Conservation (phyloP, 495 filamentous ascomycete species). For the Aspergillus kassunensis region DNA sequence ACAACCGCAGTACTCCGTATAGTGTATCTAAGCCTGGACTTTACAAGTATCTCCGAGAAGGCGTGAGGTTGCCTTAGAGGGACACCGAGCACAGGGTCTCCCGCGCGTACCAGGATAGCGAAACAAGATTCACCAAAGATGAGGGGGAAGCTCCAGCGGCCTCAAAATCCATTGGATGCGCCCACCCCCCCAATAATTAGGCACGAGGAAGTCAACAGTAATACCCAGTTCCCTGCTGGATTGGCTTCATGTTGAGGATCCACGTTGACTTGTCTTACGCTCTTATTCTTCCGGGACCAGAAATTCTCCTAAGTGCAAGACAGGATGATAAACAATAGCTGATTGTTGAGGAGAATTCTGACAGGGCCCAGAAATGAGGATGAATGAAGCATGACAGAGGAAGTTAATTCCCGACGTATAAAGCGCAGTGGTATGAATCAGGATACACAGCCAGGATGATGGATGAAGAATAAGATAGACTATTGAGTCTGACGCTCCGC, state of each 20-base stretch:
- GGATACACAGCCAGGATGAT: too few relatives aligned
- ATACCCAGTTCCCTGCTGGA: background rate
- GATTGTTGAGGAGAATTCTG: background rate
- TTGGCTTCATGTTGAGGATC: conserved; percentile 2
- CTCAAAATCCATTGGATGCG: background rate
- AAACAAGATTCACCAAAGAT: conserved; percentile 10
- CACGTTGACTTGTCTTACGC: conserved; percentile 9
- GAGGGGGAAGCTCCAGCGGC: background rate
- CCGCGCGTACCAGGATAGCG: background rate
- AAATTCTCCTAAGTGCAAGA: conserved; percentile 7
- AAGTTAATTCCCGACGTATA: background rate
- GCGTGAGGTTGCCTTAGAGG: conserved; percentile 1
- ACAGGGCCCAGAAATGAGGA: background rate
- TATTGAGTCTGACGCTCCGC: background rate
- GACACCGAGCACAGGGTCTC: too few relatives aligned
- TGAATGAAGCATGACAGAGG: background rate
- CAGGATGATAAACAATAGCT: background rate
- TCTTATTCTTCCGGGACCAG: background rate
- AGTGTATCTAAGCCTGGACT: background rate
- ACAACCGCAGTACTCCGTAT: background rate
- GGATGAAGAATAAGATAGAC: too few relatives aligned
- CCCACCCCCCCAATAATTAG: conserved; percentile 2
- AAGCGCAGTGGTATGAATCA: background rate
- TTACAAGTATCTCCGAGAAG: background rate
- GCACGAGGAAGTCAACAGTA: background rate